Evolutionary conservation across 768 basidiomycete species (phyloP).

Genomic region (Russula lepida): DNA sequence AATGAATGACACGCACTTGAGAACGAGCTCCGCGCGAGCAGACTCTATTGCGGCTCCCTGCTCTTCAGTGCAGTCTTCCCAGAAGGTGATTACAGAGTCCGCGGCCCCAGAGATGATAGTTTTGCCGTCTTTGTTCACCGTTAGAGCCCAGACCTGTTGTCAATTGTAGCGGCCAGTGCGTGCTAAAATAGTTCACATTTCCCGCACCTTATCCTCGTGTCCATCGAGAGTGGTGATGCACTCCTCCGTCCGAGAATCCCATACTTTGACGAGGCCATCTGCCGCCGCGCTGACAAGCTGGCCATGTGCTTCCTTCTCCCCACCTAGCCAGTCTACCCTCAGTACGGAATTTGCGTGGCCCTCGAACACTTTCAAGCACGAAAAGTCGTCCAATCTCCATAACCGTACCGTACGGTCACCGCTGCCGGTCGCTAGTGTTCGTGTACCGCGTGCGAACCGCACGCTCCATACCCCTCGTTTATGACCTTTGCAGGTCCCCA

Average conservation of each 20-base stretch:
- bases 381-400: conserved; percentile 91
- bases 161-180: not conserved
- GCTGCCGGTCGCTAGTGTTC: conserved; percentile 85
- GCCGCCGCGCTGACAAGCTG: conserved; percentile 88
- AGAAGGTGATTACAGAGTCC: conserved; percentile 92
- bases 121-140: conserved; percentile 70
- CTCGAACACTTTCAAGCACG: conserved; percentile 94
- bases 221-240: conserved; percentile 88
- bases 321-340: conserved; percentile 81
- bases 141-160: conserved; percentile 91
- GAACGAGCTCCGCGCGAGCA: conserved; percentile 62
- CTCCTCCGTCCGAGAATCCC: conserved; percentile 85
- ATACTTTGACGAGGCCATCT: conserved; percentile 92
- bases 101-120: conserved; percentile 91
- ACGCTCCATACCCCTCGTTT: conserved; percentile 96
- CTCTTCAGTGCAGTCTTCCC: conserved; percentile 90
- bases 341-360: conserved; percentile 97
- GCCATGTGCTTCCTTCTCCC: conserved; percentile 37
- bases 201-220: conserved; percentile 88
- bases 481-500: conserved; percentile 92
- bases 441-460: conserved; percentile 75
- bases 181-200: not conserved
- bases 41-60: conserved; percentile 66
- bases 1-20: conserved; percentile 51
- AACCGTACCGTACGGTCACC: conserved; percentile 92